Conservation (phyloP, 768 basidiomycete genomes). For the Leucocoprinus leucothites region DNA sequence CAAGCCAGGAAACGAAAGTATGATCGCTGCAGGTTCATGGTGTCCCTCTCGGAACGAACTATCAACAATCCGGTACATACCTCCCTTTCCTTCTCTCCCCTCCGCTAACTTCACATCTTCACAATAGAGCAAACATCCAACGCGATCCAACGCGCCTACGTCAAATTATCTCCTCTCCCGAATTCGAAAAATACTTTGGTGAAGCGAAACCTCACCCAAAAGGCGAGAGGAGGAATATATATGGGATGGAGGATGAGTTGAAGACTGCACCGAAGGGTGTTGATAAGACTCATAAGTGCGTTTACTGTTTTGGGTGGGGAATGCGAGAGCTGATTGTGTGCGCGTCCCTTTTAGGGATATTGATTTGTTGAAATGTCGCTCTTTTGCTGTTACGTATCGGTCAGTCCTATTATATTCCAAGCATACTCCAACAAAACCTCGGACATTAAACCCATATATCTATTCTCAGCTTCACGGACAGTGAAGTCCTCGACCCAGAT, state of each 20-base stretch:
- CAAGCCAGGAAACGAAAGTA: constrained; percentile 59
- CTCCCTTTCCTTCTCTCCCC: too few species aligned
- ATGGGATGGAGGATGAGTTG: constrained; percentile 83
- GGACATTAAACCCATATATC: neutral
- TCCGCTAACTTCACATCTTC: neutral
- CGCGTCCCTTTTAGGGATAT: too few species aligned
- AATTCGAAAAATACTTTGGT: constrained; percentile 80
- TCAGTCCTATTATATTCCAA: constrained; percentile 24
- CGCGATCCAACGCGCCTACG: constrained; percentile 62
- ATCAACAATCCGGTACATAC: constrained; percentile 58
- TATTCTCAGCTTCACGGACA: constrained; percentile 71
- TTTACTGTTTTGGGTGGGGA: too few species aligned
- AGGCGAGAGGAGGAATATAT: constrained; percentile 71
- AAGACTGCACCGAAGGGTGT: constrained; percentile 92
- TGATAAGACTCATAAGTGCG: constrained; percentile 74
- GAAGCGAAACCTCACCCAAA: constrained; percentile 57
- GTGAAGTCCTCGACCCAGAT: constrained; percentile 60
- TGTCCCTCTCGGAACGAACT: constrained; percentile 79
- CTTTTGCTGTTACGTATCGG: constrained; percentile 66
- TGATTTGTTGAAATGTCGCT: constrained; percentile 83
- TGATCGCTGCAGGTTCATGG: constrained; percentile 82
- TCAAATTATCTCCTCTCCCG: constrained; percentile 57
- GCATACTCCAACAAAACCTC: neutral
- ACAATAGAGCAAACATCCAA: constrained; percentile 55
- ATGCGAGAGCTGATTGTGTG: too few species aligned